These are phyloP conservation scores for Beauveria sp. DNA, from an alignment of 2,329 filamentous ascomycete species.

Conservation along the genomic window DNA sequence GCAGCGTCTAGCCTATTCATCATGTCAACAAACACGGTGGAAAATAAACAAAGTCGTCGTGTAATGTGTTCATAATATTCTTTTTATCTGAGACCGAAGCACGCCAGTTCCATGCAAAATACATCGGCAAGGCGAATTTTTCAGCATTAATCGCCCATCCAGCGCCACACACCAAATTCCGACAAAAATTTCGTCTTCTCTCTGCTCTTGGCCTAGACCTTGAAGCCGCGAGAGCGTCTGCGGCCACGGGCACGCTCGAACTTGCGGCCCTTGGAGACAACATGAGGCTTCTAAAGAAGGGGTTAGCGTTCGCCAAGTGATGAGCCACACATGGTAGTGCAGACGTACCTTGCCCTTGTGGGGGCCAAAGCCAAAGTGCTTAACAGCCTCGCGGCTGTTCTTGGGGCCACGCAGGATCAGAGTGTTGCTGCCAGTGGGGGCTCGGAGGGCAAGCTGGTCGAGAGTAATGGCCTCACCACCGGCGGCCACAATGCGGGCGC, in stretches of 20 bases:
- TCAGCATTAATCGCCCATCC: slow-evolving; percentile 22
- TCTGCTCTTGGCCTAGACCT: slow-evolving; percentile 67
- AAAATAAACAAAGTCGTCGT: background rate
- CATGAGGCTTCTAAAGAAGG: slow-evolving; percentile 72
- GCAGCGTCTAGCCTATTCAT: slow-evolving; percentile 13
- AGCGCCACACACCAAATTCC: slow-evolving; percentile 11
- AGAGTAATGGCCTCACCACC: slow-evolving; percentile 93
- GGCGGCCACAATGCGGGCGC: slow-evolving; percentile 85
- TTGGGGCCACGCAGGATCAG: slow-evolving; percentile 95
- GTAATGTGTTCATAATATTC: slow-evolving; percentile 16
- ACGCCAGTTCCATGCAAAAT: slow-evolving; percentile 38
- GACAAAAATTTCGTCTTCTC: background rate
- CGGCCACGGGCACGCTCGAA: slow-evolving; percentile 99
- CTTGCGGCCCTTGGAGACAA: slow-evolving; percentile 98
- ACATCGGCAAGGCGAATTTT: slow-evolving; percentile 25
- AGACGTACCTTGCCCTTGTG: slow-evolving; percentile 86
- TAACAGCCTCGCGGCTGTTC: slow-evolving; percentile 95
- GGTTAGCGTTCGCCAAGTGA: slow-evolving; percentile 23
- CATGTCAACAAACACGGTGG: slow-evolving; percentile 20
- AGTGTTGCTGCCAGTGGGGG: slow-evolving; percentile 94
- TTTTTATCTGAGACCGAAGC: slow-evolving; percentile 37
- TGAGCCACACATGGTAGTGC: background rate
- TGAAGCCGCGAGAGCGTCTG: slow-evolving; percentile 98
- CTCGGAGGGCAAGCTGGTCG: slow-evolving; percentile 92
- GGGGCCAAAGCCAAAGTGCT: slow-evolving; percentile 98